A percentile compares a stretch with the other conserved stretches of the same genome.
Conservation (phyloP, 192 early-diverging fungal genomes). For the Podila horticola region DNA sequence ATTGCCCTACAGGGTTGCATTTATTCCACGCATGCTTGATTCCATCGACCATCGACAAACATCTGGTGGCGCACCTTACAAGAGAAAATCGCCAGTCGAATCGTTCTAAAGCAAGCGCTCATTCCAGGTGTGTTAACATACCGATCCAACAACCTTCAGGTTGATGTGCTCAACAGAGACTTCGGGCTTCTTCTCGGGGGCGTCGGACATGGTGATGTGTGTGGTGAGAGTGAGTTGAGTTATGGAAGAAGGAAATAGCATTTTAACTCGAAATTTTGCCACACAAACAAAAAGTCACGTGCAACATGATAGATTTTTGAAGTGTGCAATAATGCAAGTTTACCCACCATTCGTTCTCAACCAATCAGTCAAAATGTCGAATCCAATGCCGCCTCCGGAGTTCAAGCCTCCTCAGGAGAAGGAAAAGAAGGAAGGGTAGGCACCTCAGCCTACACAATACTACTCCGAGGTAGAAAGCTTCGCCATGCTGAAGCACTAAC, state of each 20-base stretch:
- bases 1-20: too few species aligned
- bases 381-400: slow-evolving; percentile 47
- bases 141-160: slow-evolving; percentile 88
- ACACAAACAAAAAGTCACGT: too few species aligned
- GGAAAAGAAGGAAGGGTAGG: slow-evolving; percentile 39
- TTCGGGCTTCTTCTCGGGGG: slow-evolving; percentile 67
- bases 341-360: not conserved
- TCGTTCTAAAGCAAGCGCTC: too few species aligned
- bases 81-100: too few species aligned
- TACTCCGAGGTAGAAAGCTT: too few species aligned
- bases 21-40: too few species aligned
- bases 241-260: not conserved
- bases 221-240: not conserved
- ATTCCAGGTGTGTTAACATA: slow-evolving; percentile 57
- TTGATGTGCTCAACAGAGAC: slow-evolving; percentile 84
- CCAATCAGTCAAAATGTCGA: slow-evolving; percentile 27
- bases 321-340: too few species aligned
- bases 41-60: too few species aligned
- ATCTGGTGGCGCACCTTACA: too few species aligned
- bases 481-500: too few species aligned
- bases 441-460: not conserved
- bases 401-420: slow-evolving; percentile 43
- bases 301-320: too few species aligned
- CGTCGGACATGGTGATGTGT: slow-evolving; percentile 44
- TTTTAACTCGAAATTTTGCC: too few species aligned